Evolutionary conservation across 176 grass and related monocot species (phyloP), one percentile per base, ranked within the genome.

Genomic region (Echinochloa phyllopogon): DNA sequence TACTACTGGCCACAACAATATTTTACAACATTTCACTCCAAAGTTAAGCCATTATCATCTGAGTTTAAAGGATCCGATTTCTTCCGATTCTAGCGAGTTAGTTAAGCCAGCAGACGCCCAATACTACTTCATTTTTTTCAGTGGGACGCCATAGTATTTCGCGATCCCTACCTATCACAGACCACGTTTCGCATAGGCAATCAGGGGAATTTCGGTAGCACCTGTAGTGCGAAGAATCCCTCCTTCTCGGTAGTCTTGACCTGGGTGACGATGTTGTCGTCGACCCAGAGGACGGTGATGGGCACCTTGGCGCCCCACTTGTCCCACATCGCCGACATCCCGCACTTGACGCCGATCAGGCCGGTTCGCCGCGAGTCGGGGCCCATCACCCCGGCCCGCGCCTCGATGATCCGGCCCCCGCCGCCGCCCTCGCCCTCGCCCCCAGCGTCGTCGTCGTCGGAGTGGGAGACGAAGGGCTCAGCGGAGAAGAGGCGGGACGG

Each of bases 271-370:
- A 94, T 67, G 77, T 99, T 99, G 83, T 96, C 96, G 62, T 99
- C 96, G 16, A 99, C 45, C 96, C 96, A 99, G 74, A 96, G 93
- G 41, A 99, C 74, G 68, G 96, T 89, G 81, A 92, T 85, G 69
- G 96, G 96, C 76, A 99, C 84, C 85, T 94, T 92, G 42, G 94
- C 89, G 38, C 96, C 96, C 96, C 96, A 99, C 86, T 96, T 99
- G 65, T 99, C 96, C 96, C 96, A 99, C 77, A 92, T 83, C 51
- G 89, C 93, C 49, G 96, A 92, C 96, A 99, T 99, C 29, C 96
- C 96, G 72, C 96, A 96, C 84, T 99, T 99, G 74, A 99, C 80
- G 27, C 90, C 93, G 81, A 99, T 99, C 51, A 91, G 86, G 4
- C 96, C 96, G 13, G 91, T 99, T 66, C 96, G 84, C 71, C 77